These are phyloP conservation scores for Ogataea philodendri DNA, from an alignment of 805 yeast species.

Conservation along the genomic window DNA sequence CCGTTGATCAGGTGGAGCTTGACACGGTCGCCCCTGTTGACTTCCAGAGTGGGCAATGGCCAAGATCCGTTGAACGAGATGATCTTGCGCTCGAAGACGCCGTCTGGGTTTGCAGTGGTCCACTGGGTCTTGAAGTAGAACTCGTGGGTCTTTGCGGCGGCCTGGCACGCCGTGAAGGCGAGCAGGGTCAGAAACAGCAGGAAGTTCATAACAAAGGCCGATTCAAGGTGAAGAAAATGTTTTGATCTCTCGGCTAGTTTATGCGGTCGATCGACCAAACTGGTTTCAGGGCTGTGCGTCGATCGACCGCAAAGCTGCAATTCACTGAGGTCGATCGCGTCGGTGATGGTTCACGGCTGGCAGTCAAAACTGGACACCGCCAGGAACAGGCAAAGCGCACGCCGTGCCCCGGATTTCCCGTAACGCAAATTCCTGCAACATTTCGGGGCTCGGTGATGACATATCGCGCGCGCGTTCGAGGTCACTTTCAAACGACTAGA, in stretches of 20 bases:
- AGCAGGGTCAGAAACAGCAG: conserved; percentile 4
- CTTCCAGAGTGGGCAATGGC: conserved; percentile 72
- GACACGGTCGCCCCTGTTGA: conserved; percentile 61
- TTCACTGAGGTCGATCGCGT: no score
- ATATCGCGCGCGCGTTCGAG: no score
- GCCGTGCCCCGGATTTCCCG: no score
- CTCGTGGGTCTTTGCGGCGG: conserved; percentile 44
- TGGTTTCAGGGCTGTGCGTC: no score
- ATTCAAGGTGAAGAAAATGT: not conserved
- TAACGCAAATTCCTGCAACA: no score
- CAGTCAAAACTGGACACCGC: no score
- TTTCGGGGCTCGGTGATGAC: no score
- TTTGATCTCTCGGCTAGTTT: no score
- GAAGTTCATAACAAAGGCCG: conserved; percentile 4
- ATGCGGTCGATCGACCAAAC: not conserved
- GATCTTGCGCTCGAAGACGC: conserved; percentile 50
- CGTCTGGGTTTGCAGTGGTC: conserved; percentile 68
- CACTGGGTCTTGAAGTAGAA: conserved; percentile 58
- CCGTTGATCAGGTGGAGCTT: conserved; percentile 62
- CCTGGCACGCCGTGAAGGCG: conserved; percentile 9
- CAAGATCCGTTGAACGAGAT: conserved; percentile 68
- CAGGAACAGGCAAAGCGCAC: no score
- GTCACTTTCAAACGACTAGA: no score
- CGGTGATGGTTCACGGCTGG: no score
- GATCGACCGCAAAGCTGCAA: no score